Percentiles rank a stretch among this genome's conserved stretches.
These are phyloP conservation scores for Pseudisothecium myosuroides DNA, from an alignment of 225 moss, liverwort and hornwort genomes.

Conservation along the genomic window DNA sequence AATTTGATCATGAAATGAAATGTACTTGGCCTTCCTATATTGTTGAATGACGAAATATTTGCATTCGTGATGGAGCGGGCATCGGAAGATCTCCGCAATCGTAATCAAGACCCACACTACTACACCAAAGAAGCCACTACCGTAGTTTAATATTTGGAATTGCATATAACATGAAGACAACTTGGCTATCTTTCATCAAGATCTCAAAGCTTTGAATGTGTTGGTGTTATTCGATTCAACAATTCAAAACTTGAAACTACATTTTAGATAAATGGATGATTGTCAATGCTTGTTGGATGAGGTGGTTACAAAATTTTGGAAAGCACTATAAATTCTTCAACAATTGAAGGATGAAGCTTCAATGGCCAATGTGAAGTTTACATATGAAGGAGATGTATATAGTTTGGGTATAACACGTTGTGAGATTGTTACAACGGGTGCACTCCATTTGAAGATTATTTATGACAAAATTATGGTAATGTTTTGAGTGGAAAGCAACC, in stretches of 20 bases:
- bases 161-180: background rate
- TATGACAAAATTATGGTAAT: background rate
- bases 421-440: background rate
- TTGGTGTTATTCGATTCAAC: background rate
- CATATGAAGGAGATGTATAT: background rate
- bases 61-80: background rate
- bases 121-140: background rate
- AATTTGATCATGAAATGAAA: background rate
- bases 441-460: background rate
- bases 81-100: background rate
- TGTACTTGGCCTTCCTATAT: background rate
- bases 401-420: background rate
- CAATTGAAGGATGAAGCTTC: background rate
- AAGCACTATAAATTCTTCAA: background rate
- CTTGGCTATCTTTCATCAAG: too few species aligned
- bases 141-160: background rate
- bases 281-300: too few species aligned
- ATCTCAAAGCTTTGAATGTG: background rate
- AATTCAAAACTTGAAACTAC: background rate
- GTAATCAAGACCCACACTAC: background rate
- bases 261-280: background rate
- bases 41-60: background rate
- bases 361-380: background rate
- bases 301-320: background rate
- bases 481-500: background rate